phyloP scores from a whole-genome alignment of 2,329 filamentous ascomycete genomes.

The Fusarium xyrophilum region DNA sequence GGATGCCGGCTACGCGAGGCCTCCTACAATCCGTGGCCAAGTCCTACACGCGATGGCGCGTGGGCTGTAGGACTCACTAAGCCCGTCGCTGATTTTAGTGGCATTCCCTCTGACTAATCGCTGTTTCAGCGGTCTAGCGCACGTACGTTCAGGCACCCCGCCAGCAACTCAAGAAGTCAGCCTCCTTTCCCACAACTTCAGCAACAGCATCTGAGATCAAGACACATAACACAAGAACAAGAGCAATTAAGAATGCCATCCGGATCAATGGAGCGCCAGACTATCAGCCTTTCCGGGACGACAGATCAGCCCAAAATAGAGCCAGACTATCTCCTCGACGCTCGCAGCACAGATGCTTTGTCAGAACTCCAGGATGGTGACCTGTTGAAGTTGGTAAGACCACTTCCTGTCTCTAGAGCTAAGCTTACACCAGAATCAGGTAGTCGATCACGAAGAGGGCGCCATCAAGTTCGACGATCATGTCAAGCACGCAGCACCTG shows the following conservation, averaged over 20 bases:
- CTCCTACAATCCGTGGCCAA: accelerated
- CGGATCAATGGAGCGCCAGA: background rate
- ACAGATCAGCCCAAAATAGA: background rate
- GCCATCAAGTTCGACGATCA: background rate
- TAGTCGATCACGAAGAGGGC: background rate
- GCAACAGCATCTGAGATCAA: background rate
- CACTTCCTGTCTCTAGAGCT: accelerated
- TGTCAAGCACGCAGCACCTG: background rate
- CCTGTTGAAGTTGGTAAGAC: conserved; percentile 8
- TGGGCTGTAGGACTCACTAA: background rate
- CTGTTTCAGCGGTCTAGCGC: background rate
- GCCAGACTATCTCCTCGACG: background rate
- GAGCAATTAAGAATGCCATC: background rate
- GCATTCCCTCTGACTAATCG: background rate
- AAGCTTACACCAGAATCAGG: background rate
- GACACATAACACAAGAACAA: background rate
- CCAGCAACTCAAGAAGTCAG: accelerated
- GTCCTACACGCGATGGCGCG: background rate
- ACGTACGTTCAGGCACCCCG: background rate
- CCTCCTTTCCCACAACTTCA: background rate
- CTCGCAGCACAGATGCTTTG: background rate
- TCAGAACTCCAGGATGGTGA: conserved; percentile 6
- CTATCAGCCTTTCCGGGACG: background rate
- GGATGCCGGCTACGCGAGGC: too few relatives aligned
- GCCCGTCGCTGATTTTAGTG: accelerated